Percentiles rank a stretch among this genome's conserved stretches.
Conservation (phyloP, 2,329 filamentous ascomycete species). For the Colletotrichum coccodes region DNA sequence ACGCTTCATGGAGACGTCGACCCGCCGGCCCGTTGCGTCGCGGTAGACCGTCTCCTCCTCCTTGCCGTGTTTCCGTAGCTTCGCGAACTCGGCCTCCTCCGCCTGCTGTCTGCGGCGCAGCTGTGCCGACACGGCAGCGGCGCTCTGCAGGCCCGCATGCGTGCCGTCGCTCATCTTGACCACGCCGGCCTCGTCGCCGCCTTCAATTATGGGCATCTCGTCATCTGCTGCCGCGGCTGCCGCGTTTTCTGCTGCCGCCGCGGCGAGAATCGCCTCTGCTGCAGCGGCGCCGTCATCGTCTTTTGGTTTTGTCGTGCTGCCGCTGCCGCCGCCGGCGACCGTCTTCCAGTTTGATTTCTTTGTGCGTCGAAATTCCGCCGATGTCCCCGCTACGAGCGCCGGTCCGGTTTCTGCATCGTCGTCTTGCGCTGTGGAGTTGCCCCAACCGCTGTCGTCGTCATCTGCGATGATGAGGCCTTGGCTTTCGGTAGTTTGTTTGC, state of each 20-base stretch:
- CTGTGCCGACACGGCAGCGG: slow-evolving; percentile 78
- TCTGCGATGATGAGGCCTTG: slow-evolving; percentile 72
- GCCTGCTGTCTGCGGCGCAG: slow-evolving; percentile 73
- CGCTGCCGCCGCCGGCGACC: slow-evolving; percentile 59
- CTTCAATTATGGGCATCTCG: slow-evolving; percentile 57
- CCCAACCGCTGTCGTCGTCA: slow-evolving; percentile 69
- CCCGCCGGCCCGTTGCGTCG: slow-evolving; percentile 92
- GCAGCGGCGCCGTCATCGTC: slow-evolving; percentile 65
- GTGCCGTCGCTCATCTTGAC: slow-evolving; percentile 88
- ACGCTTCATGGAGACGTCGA: slow-evolving; percentile 91
- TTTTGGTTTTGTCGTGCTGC: slow-evolving; percentile 36
- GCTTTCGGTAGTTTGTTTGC: slow-evolving; percentile 58
- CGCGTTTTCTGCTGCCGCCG: slow-evolving; percentile 74
- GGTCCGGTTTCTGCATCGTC: slow-evolving; percentile 65
- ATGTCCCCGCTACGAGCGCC: slow-evolving; percentile 59
- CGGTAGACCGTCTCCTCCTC: slow-evolving; percentile 91
- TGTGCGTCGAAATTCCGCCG: slow-evolving; percentile 74
- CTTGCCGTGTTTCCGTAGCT: slow-evolving; percentile 52
- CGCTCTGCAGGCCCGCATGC: slow-evolving; percentile 86
- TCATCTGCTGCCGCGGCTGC: slow-evolving; percentile 60
- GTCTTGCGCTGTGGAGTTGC: slow-evolving; percentile 43
- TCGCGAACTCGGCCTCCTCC: slow-evolving; percentile 65
- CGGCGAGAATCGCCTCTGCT: slow-evolving; percentile 82
- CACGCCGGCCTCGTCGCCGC: slow-evolving; percentile 55
- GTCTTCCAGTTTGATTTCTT: slow-evolving; percentile 87